Percentiles rank a stretch among this genome's conserved stretches.
phyloP scores from a whole-genome alignment of 441 rosid species.

The Gossypium schwendimanii region DNA sequence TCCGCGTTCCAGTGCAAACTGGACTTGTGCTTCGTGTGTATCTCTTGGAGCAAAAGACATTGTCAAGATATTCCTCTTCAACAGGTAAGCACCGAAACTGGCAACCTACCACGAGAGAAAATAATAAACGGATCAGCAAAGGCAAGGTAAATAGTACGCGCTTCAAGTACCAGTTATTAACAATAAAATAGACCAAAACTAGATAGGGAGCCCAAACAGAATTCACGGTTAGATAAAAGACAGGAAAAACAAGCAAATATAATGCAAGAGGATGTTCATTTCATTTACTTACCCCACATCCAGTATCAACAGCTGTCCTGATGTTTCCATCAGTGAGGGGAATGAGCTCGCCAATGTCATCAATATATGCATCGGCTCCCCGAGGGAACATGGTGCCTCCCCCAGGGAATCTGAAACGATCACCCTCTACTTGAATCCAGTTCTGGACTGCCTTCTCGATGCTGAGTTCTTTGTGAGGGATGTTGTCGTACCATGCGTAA shows the following conservation, averaged over 20 bases:
- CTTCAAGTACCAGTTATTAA: background rate
- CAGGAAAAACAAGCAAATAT: background rate
- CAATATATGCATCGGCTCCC: constrained; percentile 91
- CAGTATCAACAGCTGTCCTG: constrained; percentile 88
- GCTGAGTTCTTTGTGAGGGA: constrained; percentile 87
- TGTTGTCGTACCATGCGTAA: constrained; percentile 86
- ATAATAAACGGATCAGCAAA: background rate
- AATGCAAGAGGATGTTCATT: background rate
- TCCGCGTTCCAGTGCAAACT: constrained; percentile 89
- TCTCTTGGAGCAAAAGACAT: constrained; percentile 95
- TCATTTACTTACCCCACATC: constrained; percentile 71
- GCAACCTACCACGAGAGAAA: constrained; percentile 48
- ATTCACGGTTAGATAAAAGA: background rate
- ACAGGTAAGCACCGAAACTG: constrained; percentile 88
- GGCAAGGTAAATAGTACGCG: background rate
- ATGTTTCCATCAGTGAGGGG: constrained; percentile 69
- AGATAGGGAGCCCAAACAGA: too few species aligned
- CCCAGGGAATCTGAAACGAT: constrained; percentile 87
- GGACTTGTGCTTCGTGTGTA: constrained; percentile 96
- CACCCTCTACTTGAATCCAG: constrained; percentile 90
- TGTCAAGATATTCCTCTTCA: constrained; percentile 64
- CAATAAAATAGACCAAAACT: background rate
- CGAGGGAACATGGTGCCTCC: constrained; percentile 94
- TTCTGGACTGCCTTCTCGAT: constrained; percentile 92
- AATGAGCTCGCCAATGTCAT: constrained; percentile 67